These are phyloP conservation scores for Nitzschia palea DNA, from an alignment of 108 stramenopile species.

Conservation along the genomic window DNA sequence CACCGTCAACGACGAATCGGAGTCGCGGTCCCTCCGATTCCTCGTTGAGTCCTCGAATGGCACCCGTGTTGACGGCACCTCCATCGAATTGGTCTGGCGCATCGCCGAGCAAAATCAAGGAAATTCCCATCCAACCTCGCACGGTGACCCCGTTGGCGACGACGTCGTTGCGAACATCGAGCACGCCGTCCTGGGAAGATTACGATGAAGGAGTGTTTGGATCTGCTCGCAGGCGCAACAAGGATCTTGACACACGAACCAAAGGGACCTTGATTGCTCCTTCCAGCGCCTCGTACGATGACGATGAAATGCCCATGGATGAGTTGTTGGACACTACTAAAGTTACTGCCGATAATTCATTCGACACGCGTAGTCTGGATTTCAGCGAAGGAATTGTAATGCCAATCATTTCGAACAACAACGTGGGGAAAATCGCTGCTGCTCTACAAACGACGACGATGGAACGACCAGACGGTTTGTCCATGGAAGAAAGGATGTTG, in stretches of 20 bases:
- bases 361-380: not conserved
- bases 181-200: conserved; percentile 24
- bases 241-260: not conserved
- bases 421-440: conserved; percentile 15
- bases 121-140: not conserved
- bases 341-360: not conserved
- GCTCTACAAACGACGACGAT: conserved; percentile 9
- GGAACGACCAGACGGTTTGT: conserved; percentile 25
- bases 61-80: not conserved
- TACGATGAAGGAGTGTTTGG: conserved; percentile 14
- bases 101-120: not conserved
- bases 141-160: conserved; percentile 9
- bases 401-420: not conserved
- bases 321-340: conserved; percentile 22
- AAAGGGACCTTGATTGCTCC: no score
- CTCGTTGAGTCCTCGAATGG: no score
- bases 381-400: not conserved
- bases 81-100: not conserved
- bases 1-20: no score
- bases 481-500: conserved; percentile 31
- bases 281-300: conserved; percentile 18
- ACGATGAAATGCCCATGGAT: conserved; percentile 46
- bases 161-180: not conserved
- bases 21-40: no score
- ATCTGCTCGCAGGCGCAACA: not conserved